Percentiles rank a stretch among this genome's conserved stretches.
Evolutionary conservation across 768 basidiomycete species (phyloP).

Genomic region (Multifurca ochricompacta): DNA sequence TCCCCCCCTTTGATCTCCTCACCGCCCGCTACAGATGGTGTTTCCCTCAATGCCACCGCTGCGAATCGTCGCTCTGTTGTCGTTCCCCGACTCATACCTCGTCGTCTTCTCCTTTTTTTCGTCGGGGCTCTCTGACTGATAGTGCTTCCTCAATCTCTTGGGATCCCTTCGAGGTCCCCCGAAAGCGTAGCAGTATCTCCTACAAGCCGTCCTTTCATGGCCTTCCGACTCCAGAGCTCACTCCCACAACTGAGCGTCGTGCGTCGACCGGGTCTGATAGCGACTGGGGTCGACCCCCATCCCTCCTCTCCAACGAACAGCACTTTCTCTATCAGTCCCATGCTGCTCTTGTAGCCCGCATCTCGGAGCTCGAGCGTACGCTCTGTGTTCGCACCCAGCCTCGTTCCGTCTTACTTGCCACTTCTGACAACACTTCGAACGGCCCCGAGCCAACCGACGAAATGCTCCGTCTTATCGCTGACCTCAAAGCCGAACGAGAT

Average conservation of each 20-base stretch:
- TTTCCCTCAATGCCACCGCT: constrained; percentile 12
- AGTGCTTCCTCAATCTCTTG: constrained; percentile 24
- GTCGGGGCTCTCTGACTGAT: constrained; percentile 27
- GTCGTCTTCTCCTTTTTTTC: constrained; percentile 30
- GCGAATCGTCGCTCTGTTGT: constrained; percentile 30
- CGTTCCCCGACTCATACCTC: constrained; percentile 27
- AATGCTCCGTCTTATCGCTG: constrained; percentile 65
- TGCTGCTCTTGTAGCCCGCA: constrained; percentile 72
- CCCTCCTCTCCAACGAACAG: constrained; percentile 47
- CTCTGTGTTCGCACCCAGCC: constrained; percentile 40
- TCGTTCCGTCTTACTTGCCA: constrained; percentile 37
- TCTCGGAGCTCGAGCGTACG: constrained; percentile 71
- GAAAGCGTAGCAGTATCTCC: constrained; percentile 63
- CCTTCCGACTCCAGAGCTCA: constrained; percentile 69
- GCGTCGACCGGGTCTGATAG: constrained; percentile 33
- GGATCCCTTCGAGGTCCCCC: constrained; percentile 30
- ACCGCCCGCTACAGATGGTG: background rate
- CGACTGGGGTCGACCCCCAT: constrained; percentile 21
- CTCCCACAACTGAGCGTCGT: constrained; percentile 48
- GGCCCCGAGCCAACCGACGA: constrained; percentile 58
- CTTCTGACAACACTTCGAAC: constrained; percentile 38
- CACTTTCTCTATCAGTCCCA: constrained; percentile 84
- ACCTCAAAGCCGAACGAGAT: constrained; percentile 83
- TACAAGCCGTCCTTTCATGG: constrained; percentile 50
- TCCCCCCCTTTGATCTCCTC: constrained; percentile 20